Evolutionary conservation across 2,329 filamentous ascomycete species (phyloP), one percentile per base, ranked within the genome.

Genomic region (Arthroderma uncinatum): DNA sequence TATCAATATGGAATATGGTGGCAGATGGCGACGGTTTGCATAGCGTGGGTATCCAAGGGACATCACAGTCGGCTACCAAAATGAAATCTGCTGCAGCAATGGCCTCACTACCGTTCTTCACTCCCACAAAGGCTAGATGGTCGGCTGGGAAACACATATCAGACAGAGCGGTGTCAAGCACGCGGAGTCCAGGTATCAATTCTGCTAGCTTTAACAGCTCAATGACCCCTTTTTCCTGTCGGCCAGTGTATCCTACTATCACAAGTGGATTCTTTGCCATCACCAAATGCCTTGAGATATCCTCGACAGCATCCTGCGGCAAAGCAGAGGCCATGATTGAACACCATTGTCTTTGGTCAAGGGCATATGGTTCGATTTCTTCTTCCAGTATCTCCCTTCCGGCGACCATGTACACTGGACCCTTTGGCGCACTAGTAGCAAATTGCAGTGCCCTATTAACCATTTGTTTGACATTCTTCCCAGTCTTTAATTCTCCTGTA

Each of bases 1-100:
- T 75, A 62, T 87, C 84, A 53, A 87, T 74, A 63, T 87, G 84
- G 58, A 81, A 78, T 61, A 87, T 80, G 59, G 77, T 81, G 1
- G 82, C 79, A 5, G 74, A 71, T 1, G 74, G 69, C 2, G 74
- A 76, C 0, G 84, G 84, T 48, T 78, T 77, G 71, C 80, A 84
- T 60, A 83, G 82, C 0, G 89, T 93, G n/a, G 85, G 84, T 57
- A 96, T 90, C 89, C 90, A 96, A 0, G 91, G 91, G 0, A 95
- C 89, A 66, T 96, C 91, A 62, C 89, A 94, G 70, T 96, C 87
- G 23, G 95, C 67, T 1, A 95, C 85, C 0, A 96, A 63, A 59
- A 96, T 94, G 9, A 89, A 81, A 68, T 96, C 92, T 0, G 91
- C 89, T 0, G 82, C 82, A 58, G 78, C 80, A 67, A 95, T 87